phyloP scores from a whole-genome alignment of 768 basidiomycete genomes.

The Pleurotus platypus region DNA sequence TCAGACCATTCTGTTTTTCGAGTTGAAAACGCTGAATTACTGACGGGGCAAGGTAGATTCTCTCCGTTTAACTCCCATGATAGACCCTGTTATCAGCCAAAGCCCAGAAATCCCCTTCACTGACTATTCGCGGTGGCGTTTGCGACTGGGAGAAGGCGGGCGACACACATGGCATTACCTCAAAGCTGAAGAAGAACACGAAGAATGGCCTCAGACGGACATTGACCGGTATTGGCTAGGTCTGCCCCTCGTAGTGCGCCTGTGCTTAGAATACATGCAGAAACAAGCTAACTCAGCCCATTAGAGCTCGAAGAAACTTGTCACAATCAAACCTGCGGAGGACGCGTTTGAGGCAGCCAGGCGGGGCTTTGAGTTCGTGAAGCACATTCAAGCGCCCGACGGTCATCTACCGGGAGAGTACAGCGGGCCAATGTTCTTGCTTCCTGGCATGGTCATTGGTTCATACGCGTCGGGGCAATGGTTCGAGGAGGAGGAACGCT shows the following conservation, averaged over 20 bases:
- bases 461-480: conserved; percentile 86
- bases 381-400: conserved; percentile 82
- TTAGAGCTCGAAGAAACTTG: conserved; percentile 62
- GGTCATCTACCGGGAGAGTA: conserved; percentile 97
- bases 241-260: conserved; percentile 48
- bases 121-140: conserved; percentile 77
- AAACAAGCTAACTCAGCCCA: not conserved
- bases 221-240: conserved; percentile 92
- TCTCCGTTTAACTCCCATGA: not conserved
- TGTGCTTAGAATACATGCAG: not conserved
- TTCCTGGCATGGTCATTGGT: conserved; percentile 90
- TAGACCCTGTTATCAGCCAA: not conserved
- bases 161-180: conserved; percentile 87
- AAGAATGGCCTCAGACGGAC: conserved; percentile 71
- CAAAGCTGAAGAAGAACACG: conserved; percentile 49
- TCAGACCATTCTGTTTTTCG: too few relatives aligned
- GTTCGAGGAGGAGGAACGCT: conserved; percentile 74
- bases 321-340: conserved; percentile 41
- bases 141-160: conserved; percentile 72
- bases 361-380: conserved; percentile 89
- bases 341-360: conserved; percentile 75
- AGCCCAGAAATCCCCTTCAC: conserved; percentile 49
- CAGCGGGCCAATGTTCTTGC: conserved; percentile 85
- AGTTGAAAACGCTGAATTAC: too few relatives aligned
- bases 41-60: too few relatives aligned